phyloP scores from a whole-genome alignment of 495 filamentous ascomycete genomes.

The Penicillium lagena region DNA sequence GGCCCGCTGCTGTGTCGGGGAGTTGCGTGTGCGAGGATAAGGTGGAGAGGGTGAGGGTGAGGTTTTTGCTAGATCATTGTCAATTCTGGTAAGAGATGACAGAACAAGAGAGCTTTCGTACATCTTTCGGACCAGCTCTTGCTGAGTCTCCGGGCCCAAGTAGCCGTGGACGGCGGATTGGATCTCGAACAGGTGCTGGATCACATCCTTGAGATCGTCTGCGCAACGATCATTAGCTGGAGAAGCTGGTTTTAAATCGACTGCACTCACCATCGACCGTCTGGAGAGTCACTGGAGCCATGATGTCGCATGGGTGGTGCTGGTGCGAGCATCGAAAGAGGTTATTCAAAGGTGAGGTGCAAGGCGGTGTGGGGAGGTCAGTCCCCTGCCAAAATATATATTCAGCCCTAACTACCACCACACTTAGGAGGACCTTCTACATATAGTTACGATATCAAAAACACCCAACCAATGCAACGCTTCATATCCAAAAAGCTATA shows the following conservation, averaged over 20 bases:
- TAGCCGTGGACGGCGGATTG: slow-evolving; percentile 69
- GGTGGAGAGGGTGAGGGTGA: slow-evolving; percentile 32
- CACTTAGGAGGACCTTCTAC: no score
- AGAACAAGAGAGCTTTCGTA: slow-evolving; percentile 17
- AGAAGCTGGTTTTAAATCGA: not conserved
- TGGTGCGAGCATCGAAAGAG: not conserved
- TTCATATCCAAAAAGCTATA: slow-evolving; percentile 13
- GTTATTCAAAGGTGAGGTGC: slow-evolving; percentile 8
- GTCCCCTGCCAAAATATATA: no score
- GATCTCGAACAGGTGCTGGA: slow-evolving; percentile 83
- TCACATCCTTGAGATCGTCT: slow-evolving; percentile 50
- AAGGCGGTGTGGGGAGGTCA: slow-evolving; percentile 13
- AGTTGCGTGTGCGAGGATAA: slow-evolving; percentile 35
- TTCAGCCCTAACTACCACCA: no score
- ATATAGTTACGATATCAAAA: no score
- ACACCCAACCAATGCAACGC: no score
- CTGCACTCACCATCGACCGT: slow-evolving; percentile 42
- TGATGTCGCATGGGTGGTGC: slow-evolving; percentile 5
- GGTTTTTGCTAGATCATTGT: slow-evolving; percentile 28
- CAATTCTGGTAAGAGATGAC: not conserved
- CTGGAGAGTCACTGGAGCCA: slow-evolving; percentile 41
- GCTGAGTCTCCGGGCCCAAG: slow-evolving; percentile 53
- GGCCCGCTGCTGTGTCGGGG: slow-evolving; percentile 12
- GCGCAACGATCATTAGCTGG: slow-evolving; percentile 5
- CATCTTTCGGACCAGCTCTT: slow-evolving; percentile 58